A percentile compares a stretch with the other conserved stretches of the same genome.
Evolutionary conservation across 495 filamentous ascomycete genomes (phyloP).

Genomic region (Xylaria scruposa): DNA sequence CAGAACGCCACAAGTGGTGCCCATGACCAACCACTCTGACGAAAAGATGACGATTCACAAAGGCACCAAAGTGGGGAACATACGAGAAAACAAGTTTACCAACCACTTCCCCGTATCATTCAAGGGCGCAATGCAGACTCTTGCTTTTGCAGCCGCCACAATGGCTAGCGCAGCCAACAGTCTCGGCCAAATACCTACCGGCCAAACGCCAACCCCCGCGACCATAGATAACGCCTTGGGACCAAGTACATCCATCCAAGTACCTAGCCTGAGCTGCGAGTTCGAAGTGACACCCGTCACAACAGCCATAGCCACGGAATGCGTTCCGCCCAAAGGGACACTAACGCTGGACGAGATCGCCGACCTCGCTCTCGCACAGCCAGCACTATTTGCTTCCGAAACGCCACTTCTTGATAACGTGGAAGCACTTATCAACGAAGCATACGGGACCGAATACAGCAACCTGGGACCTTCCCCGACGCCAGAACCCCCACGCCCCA

Average conservation of each 20-base stretch:
- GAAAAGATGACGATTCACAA: background rate
- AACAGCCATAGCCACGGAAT: background rate
- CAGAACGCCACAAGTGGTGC: background rate
- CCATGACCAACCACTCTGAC: background rate
- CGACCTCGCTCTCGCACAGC: background rate
- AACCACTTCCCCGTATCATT: background rate
- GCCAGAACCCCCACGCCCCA: background rate
- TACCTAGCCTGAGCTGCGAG: background rate
- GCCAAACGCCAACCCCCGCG: background rate
- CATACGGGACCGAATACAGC: background rate
- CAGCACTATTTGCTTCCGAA: background rate
- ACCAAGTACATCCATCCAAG: background rate
- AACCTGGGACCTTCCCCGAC: background rate
- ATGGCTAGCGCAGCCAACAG: no score
- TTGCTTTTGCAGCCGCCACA: background rate
- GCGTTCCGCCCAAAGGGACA: background rate
- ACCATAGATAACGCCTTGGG: background rate
- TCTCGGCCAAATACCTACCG: background rate
- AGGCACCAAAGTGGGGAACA: background rate
- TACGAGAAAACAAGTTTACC: background rate
- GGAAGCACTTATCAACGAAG: background rate
- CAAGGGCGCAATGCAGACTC: background rate
- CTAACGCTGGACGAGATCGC: background rate
- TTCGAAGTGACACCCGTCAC: background rate
- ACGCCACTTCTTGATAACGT: background rate